phyloP scores from a whole-genome alignment of 2,329 filamentous ascomycete genomes.

The Laburnicola sp. region DNA sequence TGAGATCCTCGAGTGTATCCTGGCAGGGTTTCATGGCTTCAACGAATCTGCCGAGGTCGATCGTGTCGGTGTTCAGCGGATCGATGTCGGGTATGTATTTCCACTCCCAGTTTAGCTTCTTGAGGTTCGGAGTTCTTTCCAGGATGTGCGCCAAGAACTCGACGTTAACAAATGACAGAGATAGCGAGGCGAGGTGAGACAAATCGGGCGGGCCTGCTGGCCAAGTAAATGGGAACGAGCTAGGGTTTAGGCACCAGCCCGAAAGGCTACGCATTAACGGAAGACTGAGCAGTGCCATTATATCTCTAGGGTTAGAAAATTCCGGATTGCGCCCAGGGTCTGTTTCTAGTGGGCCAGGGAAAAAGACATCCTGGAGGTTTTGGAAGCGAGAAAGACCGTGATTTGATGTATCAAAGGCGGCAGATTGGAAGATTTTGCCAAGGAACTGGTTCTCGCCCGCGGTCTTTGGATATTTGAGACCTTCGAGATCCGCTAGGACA shows the following conservation, averaged over 20 bases:
- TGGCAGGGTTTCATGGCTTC: neutral
- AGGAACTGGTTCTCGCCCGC: neutral
- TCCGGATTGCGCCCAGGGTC: neutral
- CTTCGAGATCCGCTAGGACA: neutral
- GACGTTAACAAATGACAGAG: neutral
- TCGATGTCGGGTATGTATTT: neutral
- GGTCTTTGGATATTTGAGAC: neutral
- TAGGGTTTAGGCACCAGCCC: neutral
- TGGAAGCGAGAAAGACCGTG: neutral
- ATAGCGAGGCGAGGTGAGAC: neutral
- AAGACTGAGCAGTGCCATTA: conserved; percentile 1
- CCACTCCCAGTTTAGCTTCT: neutral
- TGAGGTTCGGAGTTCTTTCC: neutral
- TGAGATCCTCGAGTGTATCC: conserved; percentile 2
- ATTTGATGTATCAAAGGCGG: neutral
- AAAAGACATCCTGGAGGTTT: neutral
- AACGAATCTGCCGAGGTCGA: neutral
- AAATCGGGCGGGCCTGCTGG: neutral
- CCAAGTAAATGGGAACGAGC: neutral
- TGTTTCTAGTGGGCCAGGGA: neutral
- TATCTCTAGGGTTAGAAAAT: neutral
- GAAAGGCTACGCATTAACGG: neutral
- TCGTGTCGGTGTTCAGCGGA: neutral
- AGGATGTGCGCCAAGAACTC: neutral
- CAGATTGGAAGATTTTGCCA: neutral